Conservation (phyloP, 371 early-diverging fungal species). For the Smittium culicis region DNA sequence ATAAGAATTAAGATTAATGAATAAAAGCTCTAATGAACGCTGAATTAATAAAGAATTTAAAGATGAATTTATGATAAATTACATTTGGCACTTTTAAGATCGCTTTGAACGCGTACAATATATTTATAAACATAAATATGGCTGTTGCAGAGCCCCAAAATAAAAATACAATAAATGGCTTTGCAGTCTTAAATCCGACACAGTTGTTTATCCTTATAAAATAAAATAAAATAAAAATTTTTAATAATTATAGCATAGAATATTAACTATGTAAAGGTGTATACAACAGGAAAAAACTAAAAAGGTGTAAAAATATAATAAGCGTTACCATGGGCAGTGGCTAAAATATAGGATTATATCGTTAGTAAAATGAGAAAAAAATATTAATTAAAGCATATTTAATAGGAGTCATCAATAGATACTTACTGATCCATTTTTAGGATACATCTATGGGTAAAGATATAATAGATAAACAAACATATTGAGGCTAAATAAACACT, state of each 20-base stretch:
- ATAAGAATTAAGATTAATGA: no score
- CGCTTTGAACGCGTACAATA: constrained; percentile 26
- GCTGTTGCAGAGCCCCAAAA: constrained; percentile 40
- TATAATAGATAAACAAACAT: no score
- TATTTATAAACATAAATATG: constrained; percentile 33
- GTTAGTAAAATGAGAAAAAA: not conserved
- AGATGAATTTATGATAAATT: not conserved
- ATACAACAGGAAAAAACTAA: no score
- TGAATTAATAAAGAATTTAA: not conserved
- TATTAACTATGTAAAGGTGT: no score
- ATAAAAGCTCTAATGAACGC: no score
- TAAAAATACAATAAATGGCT: constrained; percentile 50
- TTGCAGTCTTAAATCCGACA: constrained; percentile 53
- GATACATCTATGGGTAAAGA: no score
- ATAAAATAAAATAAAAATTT: no score
- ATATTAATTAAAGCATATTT: not conserved
- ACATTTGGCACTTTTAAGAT: constrained; percentile 29
- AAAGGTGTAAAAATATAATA: not conserved
- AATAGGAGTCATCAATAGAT: not conserved
- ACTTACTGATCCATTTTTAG: constrained; percentile 58
- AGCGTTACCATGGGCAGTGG: constrained; percentile 41
- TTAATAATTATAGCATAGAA: no score
- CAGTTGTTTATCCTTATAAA: constrained; percentile 60
- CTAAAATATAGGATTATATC: constrained; percentile 21
- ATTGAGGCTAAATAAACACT: no score